These are phyloP conservation scores for Chenopodium berlandieri DNA, from an alignment of 148 eudicot species.

Conservation along the genomic window DNA sequence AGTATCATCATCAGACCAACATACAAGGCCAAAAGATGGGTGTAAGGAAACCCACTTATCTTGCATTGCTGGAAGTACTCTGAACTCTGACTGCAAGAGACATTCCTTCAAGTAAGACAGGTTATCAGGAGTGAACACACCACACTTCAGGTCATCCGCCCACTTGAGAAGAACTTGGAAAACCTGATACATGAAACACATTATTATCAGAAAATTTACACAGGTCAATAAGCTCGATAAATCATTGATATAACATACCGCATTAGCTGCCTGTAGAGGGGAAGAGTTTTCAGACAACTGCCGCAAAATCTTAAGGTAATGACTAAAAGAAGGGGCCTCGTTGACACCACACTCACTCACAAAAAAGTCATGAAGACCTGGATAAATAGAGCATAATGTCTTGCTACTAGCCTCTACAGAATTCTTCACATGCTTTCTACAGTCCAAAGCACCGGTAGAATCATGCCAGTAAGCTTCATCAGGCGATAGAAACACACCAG, in stretches of 20 bases:
- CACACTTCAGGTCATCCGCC: slow-evolving; percentile 70
- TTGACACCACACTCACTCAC: slow-evolving; percentile 81
- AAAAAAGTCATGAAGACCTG: slow-evolving; percentile 76
- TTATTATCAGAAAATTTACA: slow-evolving; percentile 14
- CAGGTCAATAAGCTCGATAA: neutral
- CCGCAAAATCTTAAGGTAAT: slow-evolving; percentile 73
- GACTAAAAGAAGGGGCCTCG: slow-evolving; percentile 50
- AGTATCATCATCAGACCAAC: slow-evolving; percentile 86
- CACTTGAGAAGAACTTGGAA: slow-evolving; percentile 70
- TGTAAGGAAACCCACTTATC: slow-evolving; percentile 96
- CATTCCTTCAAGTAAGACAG: slow-evolving; percentile 54
- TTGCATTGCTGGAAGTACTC: slow-evolving; percentile 70
- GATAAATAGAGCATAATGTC: slow-evolving; percentile 59
- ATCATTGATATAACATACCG: slow-evolving; percentile 38
- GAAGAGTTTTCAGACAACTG: slow-evolving; percentile 56
- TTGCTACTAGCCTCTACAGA: slow-evolving; percentile 25
- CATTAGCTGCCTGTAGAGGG: slow-evolving; percentile 66
- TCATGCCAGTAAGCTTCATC: slow-evolving; percentile 86
- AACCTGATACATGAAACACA: slow-evolving; percentile 47
- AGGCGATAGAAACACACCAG: slow-evolving; percentile 63
- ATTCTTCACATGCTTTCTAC: slow-evolving; percentile 32
- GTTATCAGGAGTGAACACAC: slow-evolving; percentile 56
- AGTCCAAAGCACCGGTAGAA: slow-evolving; percentile 52
- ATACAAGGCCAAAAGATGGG: slow-evolving; percentile 76
- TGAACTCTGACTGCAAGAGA: slow-evolving; percentile 51